These are phyloP conservation scores for Penicillium manginii DNA, from an alignment of 495 filamentous ascomycete species.

Conservation along the genomic window DNA sequence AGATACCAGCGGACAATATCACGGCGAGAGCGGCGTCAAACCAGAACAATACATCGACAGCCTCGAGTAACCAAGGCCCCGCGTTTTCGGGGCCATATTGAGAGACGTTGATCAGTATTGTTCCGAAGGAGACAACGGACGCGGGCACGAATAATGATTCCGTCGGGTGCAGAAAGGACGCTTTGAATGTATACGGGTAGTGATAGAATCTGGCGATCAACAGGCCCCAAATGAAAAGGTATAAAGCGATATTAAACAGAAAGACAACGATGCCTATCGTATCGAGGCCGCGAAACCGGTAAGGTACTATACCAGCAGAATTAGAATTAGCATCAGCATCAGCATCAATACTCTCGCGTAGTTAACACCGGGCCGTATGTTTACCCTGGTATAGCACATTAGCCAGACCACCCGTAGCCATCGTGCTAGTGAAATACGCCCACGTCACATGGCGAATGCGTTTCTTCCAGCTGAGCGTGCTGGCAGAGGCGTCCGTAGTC, in stretches of 20 bases:
- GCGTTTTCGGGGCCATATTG: conserved; percentile 73
- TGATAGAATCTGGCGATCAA: conserved; percentile 70
- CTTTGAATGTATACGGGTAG: conserved; percentile 71
- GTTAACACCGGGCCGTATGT: no score
- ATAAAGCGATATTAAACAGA: conserved; percentile 74
- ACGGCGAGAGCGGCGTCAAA: conserved; percentile 68
- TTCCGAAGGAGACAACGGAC: conserved; percentile 70
- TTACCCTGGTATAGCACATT: conserved; percentile 75
- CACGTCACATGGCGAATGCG: conserved; percentile 59
- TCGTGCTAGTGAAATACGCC: conserved; percentile 76
- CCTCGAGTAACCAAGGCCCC: conserved; percentile 68
- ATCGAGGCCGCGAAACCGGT: conserved; percentile 67
- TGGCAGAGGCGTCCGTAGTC: conserved; percentile 19
- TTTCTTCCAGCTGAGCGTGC: conserved; percentile 47
- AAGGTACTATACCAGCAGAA: conserved; percentile 63
- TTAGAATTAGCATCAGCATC: conserved; percentile 6
- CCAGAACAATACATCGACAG: conserved; percentile 74
- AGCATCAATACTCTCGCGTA: no score
- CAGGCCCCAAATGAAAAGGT: conserved; percentile 67
- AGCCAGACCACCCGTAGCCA: conserved; percentile 84
- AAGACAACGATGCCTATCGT: conserved; percentile 75
- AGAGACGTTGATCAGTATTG: conserved; percentile 77
- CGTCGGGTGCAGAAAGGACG: conserved; percentile 74
- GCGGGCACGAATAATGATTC: conserved; percentile 82
- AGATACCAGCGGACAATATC: conserved; percentile 67